Percentiles rank a stretch among this genome's conserved stretches.
phyloP scores from a whole-genome alignment of 2,329 filamentous ascomycete species.

The Calonectria hongkongensis region DNA sequence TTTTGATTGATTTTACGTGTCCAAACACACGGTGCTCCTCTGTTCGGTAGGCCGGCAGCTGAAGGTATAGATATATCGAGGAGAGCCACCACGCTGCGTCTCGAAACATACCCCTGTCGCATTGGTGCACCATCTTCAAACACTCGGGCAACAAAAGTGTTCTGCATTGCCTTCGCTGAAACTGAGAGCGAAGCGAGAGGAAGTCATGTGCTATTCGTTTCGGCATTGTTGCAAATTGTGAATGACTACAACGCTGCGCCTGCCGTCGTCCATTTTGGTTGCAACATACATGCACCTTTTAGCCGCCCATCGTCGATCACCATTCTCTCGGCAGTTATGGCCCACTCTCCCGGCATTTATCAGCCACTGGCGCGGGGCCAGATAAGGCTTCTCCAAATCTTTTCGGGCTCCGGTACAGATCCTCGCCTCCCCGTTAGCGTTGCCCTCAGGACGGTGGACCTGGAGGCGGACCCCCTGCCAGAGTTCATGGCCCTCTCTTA shows the following conservation, averaged over 20 bases:
- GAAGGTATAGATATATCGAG: background rate
- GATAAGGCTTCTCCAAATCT: conserved; percentile 24
- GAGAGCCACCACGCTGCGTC: background rate
- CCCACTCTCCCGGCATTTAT: conserved; percentile 17
- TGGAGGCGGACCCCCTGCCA: conserved; percentile 16
- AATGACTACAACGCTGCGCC: conserved; percentile 13
- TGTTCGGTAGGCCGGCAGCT: background rate
- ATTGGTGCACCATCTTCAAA: conserved; percentile 13
- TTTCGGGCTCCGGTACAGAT: background rate
- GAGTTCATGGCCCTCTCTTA: conserved; percentile 19
- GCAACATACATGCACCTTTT: background rate
- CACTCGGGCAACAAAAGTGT: background rate
- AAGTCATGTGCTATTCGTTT: background rate
- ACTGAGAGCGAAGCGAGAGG: background rate
- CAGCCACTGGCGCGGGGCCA: conserved; percentile 10
- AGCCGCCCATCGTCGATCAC: background rate
- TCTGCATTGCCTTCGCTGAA: background rate
- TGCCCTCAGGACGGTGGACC: conserved; percentile 17
- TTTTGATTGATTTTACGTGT: background rate
- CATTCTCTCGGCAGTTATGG: conserved; percentile 8
- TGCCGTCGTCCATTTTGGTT: background rate
- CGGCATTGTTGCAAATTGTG: background rate
- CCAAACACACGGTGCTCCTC: no score
- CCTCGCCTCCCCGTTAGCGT: conserved; percentile 21
- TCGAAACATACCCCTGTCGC: conserved; percentile 13